Base-by-base conservation (phyloP, 306 rosid species). In the Cicer judaicum region DNA sequence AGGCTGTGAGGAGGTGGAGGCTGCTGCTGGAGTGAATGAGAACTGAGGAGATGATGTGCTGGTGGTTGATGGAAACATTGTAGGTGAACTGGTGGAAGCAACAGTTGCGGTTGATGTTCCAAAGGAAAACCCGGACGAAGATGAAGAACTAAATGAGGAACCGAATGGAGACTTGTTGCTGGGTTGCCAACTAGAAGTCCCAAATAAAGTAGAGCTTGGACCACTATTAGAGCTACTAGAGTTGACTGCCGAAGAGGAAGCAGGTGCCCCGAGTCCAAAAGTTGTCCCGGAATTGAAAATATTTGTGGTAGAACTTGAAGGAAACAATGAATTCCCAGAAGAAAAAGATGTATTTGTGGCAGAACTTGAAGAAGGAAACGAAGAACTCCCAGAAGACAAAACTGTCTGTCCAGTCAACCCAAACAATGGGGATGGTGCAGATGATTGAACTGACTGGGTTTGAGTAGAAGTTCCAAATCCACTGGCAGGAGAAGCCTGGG, bases 271-370 rank as follows among this genome's bases (percentile, higher is more conserved):
- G 0, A 81, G 64, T 62, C 88, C 92, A 61, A 80, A 64, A 62
- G 73, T 34, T 12, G 85, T 6, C 36, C 87, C 82, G 13, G 92
- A 82, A 68, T 69, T 75, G 68, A 84, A 74, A 56, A 54, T 42
- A 47, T 79, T 78, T 42, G 83, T 7, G 55, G 83, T 68, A 65
- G 89, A 54, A 80, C 81, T 83, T 60, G 97, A 81, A 78, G 87
- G 76, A 77, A 85, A 84, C n/a, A 67, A 16, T 0, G 87, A 85
- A 85, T 83, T 82, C 48, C 97, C 91, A 43, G 90, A 78, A 59
- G 94, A 77, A 47, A 87, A 67, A 46, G 84, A 68, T 13, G 87
- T 41, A 70, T 70, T 83, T 57, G 80, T 5, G 57, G 82, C 74
- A 54, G 88, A 53, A 78, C 82, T 79, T 57, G 91, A 75, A 21